Evolutionary conservation across 257 asterid species (phyloP).

Genomic region (Capsicum chinense): DNA sequence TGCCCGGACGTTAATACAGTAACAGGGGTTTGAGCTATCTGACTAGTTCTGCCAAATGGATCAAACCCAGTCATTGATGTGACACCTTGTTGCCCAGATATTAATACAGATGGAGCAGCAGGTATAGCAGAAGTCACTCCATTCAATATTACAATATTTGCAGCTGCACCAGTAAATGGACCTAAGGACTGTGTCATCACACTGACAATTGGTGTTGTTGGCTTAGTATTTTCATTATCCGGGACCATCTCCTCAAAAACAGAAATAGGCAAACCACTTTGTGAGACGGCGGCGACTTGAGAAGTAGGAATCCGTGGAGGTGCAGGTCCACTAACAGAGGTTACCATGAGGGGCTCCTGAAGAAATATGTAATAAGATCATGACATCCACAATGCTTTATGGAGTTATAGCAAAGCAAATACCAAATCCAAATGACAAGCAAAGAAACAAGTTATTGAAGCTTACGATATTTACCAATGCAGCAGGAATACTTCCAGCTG

Average conservation of each 20-base stretch:
- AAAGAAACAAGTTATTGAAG: slow-evolving; percentile 29
- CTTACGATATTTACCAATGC: slow-evolving; percentile 86
- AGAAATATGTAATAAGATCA: slow-evolving; percentile 32
- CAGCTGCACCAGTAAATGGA: slow-evolving; percentile 73
- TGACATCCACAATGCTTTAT: slow-evolving; percentile 1
- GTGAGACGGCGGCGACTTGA: slow-evolving; percentile 62
- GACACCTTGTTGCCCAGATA: slow-evolving; percentile 62
- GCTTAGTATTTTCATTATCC: slow-evolving; percentile 57
- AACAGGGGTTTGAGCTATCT: slow-evolving; percentile 53
- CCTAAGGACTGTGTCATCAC: slow-evolving; percentile 57
- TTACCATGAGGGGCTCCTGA: slow-evolving; percentile 77
- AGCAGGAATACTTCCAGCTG: slow-evolving; percentile 64
- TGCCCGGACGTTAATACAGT: slow-evolving; percentile 63
- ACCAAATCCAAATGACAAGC: slow-evolving; percentile 26
- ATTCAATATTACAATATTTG: slow-evolving; percentile 76
- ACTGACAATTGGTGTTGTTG: slow-evolving; percentile 65
- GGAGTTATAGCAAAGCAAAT: slow-evolving; percentile 20
- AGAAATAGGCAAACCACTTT: slow-evolving; percentile 75
- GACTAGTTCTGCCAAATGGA: slow-evolving; percentile 57
- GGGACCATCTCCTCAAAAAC: slow-evolving; percentile 64
- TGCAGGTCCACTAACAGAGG: slow-evolving; percentile 63
- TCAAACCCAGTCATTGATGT: slow-evolving; percentile 56
- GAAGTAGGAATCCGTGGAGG: slow-evolving; percentile 66
- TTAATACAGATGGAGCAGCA: slow-evolving; percentile 65
- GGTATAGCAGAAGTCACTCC: slow-evolving; percentile 77